Evolutionary conservation across 495 filamentous ascomycete genomes (phyloP).

Genomic region (Neurospora sp.): DNA sequence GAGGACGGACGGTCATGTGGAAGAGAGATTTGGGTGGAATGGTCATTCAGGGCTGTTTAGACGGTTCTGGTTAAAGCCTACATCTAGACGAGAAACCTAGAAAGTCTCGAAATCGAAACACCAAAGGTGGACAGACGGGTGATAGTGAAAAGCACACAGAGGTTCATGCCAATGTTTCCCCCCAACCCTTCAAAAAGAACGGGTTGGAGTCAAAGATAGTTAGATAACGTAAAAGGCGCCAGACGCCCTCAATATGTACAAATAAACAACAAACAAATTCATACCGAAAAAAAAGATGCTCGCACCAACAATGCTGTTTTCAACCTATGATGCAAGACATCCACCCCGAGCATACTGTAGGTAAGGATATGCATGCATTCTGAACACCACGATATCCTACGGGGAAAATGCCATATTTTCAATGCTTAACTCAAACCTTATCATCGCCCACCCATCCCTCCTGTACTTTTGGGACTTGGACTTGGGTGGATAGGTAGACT

Average conservation of each 20-base stretch:
- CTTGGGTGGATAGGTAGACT: not conserved
- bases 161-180: not conserved
- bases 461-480: not conserved
- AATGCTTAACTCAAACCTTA: not conserved
- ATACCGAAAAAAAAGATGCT: not conserved
- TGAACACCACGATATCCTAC: not conserved
- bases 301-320: not conserved
- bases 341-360: not conserved
- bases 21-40: not conserved
- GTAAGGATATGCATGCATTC: not conserved
- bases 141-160: not conserved
- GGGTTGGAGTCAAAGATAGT: not conserved
- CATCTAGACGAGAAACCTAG: not conserved
- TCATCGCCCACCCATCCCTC: not conserved
- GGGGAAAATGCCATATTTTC: not conserved
- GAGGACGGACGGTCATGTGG: not conserved
- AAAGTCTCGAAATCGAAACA: not conserved
- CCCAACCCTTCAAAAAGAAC: not conserved
- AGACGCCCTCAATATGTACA: not conserved
- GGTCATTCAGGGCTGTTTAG: not conserved
- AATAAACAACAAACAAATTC: not conserved
- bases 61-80: not conserved
- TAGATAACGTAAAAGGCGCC: not conserved
- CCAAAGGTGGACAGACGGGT: not conserved
- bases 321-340: not conserved